phyloP scores from a whole-genome alignment of 306 rosid species.

The Quercus aquifolioides region DNA sequence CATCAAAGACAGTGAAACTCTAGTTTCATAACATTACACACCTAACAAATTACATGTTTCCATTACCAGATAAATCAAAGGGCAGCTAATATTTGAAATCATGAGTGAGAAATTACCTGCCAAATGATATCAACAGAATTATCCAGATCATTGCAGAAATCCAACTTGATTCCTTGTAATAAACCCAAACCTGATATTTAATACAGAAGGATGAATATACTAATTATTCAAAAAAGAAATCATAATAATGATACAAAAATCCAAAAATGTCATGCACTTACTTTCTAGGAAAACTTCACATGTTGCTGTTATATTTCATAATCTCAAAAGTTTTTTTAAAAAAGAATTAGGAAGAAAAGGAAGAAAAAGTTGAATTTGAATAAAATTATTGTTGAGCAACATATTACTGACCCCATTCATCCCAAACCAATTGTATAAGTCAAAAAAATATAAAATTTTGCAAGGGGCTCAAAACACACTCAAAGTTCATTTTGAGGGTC shows the following conservation, averaged over 20 bases:
- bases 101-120: constrained; percentile 58
- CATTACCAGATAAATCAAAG: neutral
- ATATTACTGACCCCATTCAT: neutral
- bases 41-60: constrained; percentile 2
- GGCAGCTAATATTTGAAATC: constrained; percentile 6
- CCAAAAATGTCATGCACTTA: neutral
- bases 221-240: constrained; percentile 14
- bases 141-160: constrained; percentile 59
- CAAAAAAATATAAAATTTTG: neutral
- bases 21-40: neutral
- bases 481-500: neutral
- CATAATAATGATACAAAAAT: constrained; percentile 3
- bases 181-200: constrained; percentile 75
- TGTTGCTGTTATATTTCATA: neutral
- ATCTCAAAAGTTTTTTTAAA: neutral
- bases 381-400: neutral
- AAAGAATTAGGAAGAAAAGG: neutral
- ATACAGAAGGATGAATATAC: neutral
- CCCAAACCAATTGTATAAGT: neutral
- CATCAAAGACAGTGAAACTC: neutral
- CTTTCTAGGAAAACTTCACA: neutral
- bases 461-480: neutral
- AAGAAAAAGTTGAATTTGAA: neutral
- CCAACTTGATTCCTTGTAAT: constrained; percentile 73
- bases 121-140: constrained; percentile 58